phyloP scores from a whole-genome alignment of 1,284 basidiomycete genomes.

The Malassezia yamatoensis region DNA sequence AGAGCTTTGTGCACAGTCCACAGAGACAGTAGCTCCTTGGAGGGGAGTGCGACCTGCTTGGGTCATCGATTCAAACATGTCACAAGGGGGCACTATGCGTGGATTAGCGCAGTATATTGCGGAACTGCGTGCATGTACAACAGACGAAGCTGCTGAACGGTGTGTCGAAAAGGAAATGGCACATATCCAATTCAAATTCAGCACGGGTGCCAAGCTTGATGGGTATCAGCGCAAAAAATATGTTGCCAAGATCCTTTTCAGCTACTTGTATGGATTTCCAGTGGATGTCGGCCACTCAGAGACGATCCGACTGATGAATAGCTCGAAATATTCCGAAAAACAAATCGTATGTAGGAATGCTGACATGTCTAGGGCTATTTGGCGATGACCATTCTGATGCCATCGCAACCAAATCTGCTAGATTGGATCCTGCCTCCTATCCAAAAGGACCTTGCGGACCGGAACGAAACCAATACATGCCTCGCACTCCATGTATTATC shows the following conservation, averaged over 20 bases:
- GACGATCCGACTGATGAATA: conserved; percentile 92
- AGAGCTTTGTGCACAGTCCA: background rate
- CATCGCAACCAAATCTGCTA: conserved; percentile 93
- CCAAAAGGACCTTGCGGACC: conserved; percentile 88
- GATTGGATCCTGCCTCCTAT: conserved; percentile 95
- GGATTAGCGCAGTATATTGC: conserved; percentile 72
- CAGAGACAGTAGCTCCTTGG: background rate
- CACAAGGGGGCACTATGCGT: conserved; percentile 21
- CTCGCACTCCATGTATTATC: conserved; percentile 95
- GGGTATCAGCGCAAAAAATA: conserved; percentile 99
- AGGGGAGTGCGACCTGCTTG: too few species aligned
- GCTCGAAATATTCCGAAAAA: conserved; percentile 93
- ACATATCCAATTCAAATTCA: conserved; percentile 97
- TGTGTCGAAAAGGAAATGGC: conserved; percentile 99
- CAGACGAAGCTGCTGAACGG: conserved; percentile 64
- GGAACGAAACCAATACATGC: conserved; percentile 89
- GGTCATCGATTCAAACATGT: background rate
- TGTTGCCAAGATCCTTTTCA: conserved; percentile 85
- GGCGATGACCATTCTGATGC: conserved; percentile 91
- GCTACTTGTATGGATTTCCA: conserved; percentile 96
- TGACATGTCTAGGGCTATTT: conserved; percentile 69
- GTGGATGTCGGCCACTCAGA: conserved; percentile 99
- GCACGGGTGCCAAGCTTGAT: conserved; percentile 72
- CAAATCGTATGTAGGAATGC: conserved; percentile 67
- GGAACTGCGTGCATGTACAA: conserved; percentile 74